phyloP scores from a whole-genome alignment of 2,329 filamentous ascomycete species.

The Fusarium papillatum region DNA sequence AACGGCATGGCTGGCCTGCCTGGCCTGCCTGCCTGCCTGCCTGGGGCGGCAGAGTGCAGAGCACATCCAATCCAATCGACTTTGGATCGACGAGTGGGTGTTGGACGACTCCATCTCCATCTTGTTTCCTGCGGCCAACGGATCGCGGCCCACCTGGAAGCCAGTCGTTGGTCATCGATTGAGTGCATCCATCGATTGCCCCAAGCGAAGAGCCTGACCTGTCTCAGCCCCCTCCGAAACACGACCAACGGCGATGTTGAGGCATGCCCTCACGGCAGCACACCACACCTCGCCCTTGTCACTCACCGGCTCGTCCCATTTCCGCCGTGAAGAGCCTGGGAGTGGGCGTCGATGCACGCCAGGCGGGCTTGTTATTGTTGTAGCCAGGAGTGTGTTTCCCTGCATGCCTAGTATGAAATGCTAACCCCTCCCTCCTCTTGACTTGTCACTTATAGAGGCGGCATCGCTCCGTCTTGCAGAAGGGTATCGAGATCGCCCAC shows the following conservation, averaged over 20 bases:
- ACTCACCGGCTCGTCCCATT: conserved; percentile 20
- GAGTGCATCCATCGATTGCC: neutral
- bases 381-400: conserved; percentile 4
- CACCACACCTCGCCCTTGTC: conserved; percentile 32
- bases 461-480: conserved; percentile 37
- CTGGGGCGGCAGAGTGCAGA: conserved; percentile 2
- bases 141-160: neutral
- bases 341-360: conserved; percentile 18
- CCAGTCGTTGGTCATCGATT: neutral
- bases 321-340: conserved; percentile 14
- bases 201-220: conserved; percentile 38
- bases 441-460: conserved; percentile 39
- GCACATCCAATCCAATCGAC: neutral
- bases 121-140: conserved; percentile 9
- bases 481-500: conserved; percentile 40
- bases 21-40: neutral
- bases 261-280: conserved; percentile 37
- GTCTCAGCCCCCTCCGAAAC: conserved; percentile 50
- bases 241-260: conserved; percentile 46
- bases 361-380: conserved; percentile 27
- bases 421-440: conserved; percentile 12
- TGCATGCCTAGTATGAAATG: conserved; percentile 20
- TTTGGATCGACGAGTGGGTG: neutral
- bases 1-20: conserved; percentile 14
- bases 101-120: neutral